A percentile compares a stretch with the other conserved stretches of the same genome.
Conservation (phyloP, 208 protist species). For the Trypanosoma theileri region DNA sequence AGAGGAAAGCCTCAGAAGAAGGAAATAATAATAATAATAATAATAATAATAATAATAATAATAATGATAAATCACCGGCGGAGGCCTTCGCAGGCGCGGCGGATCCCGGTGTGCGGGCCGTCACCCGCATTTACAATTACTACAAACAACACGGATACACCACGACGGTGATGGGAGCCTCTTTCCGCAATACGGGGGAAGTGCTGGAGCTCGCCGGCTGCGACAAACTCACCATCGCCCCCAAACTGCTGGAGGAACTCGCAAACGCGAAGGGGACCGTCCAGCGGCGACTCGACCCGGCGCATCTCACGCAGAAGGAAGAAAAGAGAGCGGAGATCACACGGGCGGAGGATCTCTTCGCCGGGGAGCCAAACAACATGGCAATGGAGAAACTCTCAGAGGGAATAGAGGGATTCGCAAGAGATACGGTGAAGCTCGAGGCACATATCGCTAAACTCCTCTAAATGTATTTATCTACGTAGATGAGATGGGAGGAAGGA, state of each 20-base stretch:
- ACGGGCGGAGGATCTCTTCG: constrained; percentile 72
- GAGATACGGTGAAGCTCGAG: constrained; percentile 92
- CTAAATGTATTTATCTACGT: too few relatives aligned
- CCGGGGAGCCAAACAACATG: constrained; percentile 94
- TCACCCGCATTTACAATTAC: constrained; percentile 96
- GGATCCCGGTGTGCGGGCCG: constrained; percentile 95
- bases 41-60: too few relatives aligned
- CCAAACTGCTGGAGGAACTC: constrained; percentile 94
- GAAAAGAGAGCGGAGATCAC: constrained; percentile 68
- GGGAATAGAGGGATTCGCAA: constrained; percentile 96
- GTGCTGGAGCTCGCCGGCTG: constrained; percentile 94
- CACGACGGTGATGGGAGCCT: constrained; percentile 98
- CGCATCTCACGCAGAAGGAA: constrained; percentile 33
- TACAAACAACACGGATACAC: constrained; percentile 97
- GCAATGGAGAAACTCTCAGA: constrained; percentile 97
- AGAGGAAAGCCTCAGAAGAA: constrained; percentile 76
- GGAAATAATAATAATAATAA: constrained; percentile 53
- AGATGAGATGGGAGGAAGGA: too few relatives aligned
- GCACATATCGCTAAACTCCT: constrained; percentile 60
- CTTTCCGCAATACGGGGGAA: constrained; percentile 95
- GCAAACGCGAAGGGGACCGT: constrained; percentile 41
- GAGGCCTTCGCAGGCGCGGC: constrained; percentile 28
- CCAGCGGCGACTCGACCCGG: constrained; percentile 64
- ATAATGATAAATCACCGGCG: too few relatives aligned
- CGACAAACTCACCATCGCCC: constrained; percentile 97